These are phyloP conservation scores for Friedmanniomyces endolithicus DNA, from an alignment of 495 filamentous ascomycete species.

Conservation along the genomic window DNA sequence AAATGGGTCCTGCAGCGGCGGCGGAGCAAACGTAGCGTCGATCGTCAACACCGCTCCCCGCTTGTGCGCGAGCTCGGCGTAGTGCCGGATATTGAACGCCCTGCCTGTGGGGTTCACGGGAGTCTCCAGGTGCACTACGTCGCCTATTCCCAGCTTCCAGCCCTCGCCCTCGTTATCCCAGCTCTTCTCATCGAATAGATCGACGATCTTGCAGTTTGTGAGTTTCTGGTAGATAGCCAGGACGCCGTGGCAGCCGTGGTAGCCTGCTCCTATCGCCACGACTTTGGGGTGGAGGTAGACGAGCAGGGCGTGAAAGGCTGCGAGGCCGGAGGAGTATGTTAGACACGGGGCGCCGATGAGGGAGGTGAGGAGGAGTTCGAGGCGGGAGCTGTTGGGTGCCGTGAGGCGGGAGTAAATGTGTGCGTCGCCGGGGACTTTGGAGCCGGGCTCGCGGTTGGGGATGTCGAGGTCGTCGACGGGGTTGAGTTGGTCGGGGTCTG, in stretches of 20 bases:
- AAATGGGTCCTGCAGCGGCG: constrained; percentile 79
- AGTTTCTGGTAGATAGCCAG: constrained; percentile 57
- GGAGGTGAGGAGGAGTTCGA: constrained; percentile 65
- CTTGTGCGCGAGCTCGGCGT: constrained; percentile 57
- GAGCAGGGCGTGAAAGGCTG: constrained; percentile 74
- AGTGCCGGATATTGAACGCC: constrained; percentile 55
- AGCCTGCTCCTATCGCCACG: constrained; percentile 68
- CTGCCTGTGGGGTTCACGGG: constrained; percentile 81
- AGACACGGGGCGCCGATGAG: constrained; percentile 57
- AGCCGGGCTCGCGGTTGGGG: background rate
- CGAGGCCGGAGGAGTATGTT: constrained; percentile 73
- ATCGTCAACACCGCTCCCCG: constrained; percentile 67
- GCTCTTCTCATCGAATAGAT: constrained; percentile 26
- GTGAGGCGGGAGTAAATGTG: constrained; percentile 72
- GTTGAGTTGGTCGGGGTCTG: constrained; percentile 50
- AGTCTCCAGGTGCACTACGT: constrained; percentile 84
- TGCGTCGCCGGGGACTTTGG: constrained; percentile 1
- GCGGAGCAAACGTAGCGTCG: constrained; percentile 88
- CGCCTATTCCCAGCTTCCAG: constrained; percentile 40
- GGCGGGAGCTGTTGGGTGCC: constrained; percentile 64
- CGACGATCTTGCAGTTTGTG: constrained; percentile 52
- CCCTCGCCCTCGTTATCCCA: constrained; percentile 28
- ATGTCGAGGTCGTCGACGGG: constrained; percentile 34
- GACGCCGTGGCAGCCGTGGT: constrained; percentile 88
- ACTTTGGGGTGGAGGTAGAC: constrained; percentile 63